Conservation (phyloP, 148 eudicot species). For the Pharnaceum exiguum region DNA sequence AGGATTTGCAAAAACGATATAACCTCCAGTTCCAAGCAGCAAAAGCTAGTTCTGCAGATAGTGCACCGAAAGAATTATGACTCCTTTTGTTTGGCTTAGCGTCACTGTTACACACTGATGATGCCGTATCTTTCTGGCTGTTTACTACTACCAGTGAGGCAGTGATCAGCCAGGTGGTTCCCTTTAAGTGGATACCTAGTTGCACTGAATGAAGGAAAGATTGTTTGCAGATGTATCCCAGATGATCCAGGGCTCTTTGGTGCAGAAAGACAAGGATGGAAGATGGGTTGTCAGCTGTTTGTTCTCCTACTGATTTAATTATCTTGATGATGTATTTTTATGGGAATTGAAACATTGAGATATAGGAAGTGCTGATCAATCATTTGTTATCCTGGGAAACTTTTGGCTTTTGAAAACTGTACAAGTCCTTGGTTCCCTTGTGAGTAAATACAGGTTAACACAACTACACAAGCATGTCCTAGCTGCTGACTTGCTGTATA, state of each 20-base stretch:
- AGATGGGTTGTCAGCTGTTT: too few relatives aligned
- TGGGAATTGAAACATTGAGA: not conserved
- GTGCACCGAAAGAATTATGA: slow-evolving; percentile 33
- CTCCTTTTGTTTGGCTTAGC: not conserved
- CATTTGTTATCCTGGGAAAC: slow-evolving; percentile 5
- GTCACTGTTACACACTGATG: not conserved
- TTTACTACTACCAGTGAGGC: slow-evolving; percentile 6
- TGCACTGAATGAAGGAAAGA: not conserved
- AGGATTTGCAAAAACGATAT: slow-evolving; percentile 66
- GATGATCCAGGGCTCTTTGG: too few relatives aligned
- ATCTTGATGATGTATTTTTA: slow-evolving; percentile 4
- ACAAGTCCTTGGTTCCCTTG: too few relatives aligned
- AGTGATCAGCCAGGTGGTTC: too few relatives aligned
- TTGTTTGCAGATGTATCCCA: too few relatives aligned
- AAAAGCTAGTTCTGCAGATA: slow-evolving; percentile 43
- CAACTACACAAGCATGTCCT: too few relatives aligned
- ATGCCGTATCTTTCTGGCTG: not conserved
- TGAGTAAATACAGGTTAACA: too few relatives aligned
- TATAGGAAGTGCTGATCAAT: not conserved
- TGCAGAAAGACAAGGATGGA: too few relatives aligned
- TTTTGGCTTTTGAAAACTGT: slow-evolving; percentile 6
- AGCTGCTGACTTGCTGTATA: too few relatives aligned
- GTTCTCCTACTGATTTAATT: not conserved
- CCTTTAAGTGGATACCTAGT: not conserved
- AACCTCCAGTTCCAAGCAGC: slow-evolving; percentile 54